A percentile compares a stretch with the other conserved stretches of the same genome.
These are phyloP conservation scores for Prosopis cineraria DNA, from an alignment of 306 rosid genomes.

Conservation along the genomic window DNA sequence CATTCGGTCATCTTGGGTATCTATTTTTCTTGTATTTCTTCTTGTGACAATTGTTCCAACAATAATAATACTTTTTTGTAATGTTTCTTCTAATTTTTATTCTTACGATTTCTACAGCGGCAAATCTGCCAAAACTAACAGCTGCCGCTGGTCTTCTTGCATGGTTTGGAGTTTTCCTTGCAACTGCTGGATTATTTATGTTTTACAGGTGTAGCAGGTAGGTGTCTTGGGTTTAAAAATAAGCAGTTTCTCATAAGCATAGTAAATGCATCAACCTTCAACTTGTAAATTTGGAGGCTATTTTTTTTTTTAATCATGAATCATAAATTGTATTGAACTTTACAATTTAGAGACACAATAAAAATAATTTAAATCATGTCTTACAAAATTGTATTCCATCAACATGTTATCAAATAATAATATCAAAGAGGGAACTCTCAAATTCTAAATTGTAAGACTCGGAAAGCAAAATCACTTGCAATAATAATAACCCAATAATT, in stretches of 20 bases:
- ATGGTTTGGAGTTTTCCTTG: constrained; percentile 67
- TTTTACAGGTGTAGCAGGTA: constrained; percentile 90
- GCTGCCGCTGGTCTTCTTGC: constrained; percentile 62
- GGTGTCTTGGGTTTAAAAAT: constrained; percentile 25
- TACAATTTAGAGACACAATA: background rate
- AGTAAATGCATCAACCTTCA: background rate
- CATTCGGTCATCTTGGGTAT: constrained; percentile 90
- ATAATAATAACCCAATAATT: background rate
- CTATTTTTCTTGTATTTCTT: constrained; percentile 28
- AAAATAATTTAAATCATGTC: background rate
- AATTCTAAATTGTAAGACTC: background rate
- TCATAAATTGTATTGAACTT: background rate
- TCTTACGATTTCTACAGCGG: constrained; percentile 39
- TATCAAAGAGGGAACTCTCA: background rate
- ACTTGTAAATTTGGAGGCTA: background rate
- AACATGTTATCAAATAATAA: background rate
- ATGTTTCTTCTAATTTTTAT: constrained; percentile 24
- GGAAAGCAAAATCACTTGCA: background rate
- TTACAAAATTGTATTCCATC: background rate
- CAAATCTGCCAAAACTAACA: constrained; percentile 60
- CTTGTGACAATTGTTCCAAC: constrained; percentile 20
- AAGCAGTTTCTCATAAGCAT: constrained; percentile 5
- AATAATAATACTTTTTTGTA: background rate
- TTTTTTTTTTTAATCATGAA: background rate
- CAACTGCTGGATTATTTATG: constrained; percentile 70